Conservation (phyloP, 768 basidiomycete species). For the Lanmaoa rubissima region DNA sequence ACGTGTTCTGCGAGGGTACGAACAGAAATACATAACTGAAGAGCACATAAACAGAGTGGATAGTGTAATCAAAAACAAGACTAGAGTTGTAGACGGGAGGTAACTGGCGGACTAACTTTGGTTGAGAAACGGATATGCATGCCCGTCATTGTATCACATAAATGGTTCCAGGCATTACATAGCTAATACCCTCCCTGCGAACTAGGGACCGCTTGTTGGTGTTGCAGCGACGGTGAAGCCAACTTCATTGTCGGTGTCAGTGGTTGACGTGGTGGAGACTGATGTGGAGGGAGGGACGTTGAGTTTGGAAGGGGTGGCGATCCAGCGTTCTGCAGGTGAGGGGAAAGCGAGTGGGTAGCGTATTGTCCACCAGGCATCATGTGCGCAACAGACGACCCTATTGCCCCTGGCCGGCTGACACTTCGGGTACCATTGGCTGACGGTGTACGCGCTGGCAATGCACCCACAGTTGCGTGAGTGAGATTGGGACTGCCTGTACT, state of each 20-base stretch:
- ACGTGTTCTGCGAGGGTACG: conserved; percentile 24
- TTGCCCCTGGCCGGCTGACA: conserved; percentile 32
- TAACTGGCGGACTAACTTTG: conserved; percentile 9
- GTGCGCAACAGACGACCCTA: conserved; percentile 24
- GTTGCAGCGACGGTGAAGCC: conserved; percentile 54
- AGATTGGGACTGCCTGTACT: conserved; percentile 37
- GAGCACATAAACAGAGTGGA: conserved; percentile 37
- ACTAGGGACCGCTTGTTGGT: conserved; percentile 50
- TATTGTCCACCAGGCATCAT: conserved; percentile 42
- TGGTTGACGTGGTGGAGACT: conserved; percentile 50
- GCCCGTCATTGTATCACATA: conserved; percentile 12
- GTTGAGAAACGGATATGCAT: conserved; percentile 12
- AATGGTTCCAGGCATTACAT: conserved; percentile 9
- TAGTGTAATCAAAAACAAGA: conserved; percentile 36
- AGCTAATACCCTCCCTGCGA: conserved; percentile 53
- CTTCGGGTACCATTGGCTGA: conserved; percentile 59
- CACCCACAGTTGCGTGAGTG: conserved; percentile 34
- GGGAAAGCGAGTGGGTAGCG: conserved; percentile 44
- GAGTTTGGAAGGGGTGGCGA: conserved; percentile 47
- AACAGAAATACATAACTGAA: conserved; percentile 38
- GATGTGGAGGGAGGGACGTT: conserved; percentile 36
- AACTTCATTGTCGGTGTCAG: conserved; percentile 52
- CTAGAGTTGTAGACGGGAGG: conserved; percentile 20
- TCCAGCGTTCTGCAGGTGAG: conserved; percentile 45
- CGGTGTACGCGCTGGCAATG: conserved; percentile 45